Conservation (phyloP, 1,284 basidiomycete species). For the Ustilago trichophora region DNA sequence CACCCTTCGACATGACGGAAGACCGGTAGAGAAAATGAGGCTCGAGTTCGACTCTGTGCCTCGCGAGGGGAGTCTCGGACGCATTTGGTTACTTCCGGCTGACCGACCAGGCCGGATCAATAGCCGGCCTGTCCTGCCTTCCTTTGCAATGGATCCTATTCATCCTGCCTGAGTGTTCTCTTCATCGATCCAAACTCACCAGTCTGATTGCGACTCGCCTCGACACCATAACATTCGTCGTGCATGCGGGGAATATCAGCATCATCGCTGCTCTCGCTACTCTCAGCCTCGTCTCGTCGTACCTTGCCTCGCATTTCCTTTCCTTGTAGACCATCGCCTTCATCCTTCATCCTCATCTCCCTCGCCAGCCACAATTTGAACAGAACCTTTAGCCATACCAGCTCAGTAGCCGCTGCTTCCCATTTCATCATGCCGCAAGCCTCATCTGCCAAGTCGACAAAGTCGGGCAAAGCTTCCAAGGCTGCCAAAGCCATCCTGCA, state of each 20-base stretch:
- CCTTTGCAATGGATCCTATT: neutral
- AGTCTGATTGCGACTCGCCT: no score
- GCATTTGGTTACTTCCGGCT: neutral
- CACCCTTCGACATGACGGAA: no score
- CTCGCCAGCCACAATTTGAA: neutral
- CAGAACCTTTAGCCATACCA: neutral
- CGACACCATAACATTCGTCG: neutral
- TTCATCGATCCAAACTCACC: no score
- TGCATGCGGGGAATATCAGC: conserved; percentile 15
- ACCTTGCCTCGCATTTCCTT: neutral
- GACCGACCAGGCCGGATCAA: neutral
- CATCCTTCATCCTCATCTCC: no score
- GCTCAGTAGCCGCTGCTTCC: neutral
- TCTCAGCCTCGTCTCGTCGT: conserved; percentile 8
- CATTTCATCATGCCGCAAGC: conserved; percentile 14
- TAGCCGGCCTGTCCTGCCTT: neutral
- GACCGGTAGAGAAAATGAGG: no score
- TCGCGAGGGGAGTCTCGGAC: neutral
- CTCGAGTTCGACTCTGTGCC: no score
- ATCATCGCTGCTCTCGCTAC: conserved; percentile 8
- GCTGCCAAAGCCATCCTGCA: conserved; percentile 39
- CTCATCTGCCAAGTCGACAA: conserved; percentile 5
- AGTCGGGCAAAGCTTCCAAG: conserved; percentile 28
- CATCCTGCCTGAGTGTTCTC: no score
- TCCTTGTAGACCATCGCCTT: neutral